Evolutionary conservation across 2,329 filamentous ascomycete species (phyloP).

Genomic region (Colletotrichum simmondsii): DNA sequence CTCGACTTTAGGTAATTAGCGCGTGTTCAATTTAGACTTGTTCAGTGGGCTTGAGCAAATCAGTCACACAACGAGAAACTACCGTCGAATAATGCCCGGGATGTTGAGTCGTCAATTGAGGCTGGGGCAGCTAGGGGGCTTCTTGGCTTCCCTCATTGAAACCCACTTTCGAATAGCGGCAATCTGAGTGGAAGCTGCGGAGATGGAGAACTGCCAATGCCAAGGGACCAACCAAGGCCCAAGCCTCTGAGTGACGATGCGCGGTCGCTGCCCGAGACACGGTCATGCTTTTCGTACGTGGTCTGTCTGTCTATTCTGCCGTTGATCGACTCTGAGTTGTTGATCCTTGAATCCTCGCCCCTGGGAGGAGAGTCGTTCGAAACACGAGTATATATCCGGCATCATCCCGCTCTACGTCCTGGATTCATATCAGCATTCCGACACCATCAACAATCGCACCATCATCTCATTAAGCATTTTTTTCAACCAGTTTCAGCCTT

Average conservation of each 20-base stretch:
- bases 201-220: conserved; percentile 17
- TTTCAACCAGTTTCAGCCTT: neutral
- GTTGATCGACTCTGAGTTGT: neutral
- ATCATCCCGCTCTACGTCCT: neutral
- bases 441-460: neutral
- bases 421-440: neutral
- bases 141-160: conserved; percentile 31
- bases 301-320: neutral
- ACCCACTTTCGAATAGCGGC: conserved; percentile 27
- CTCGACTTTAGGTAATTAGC: conserved; percentile 14
- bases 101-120: conserved; percentile 29
- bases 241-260: conserved; percentile 33
- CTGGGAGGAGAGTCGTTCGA: neutral
- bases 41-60: neutral
- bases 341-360: neutral
- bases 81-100: conserved; percentile 7
- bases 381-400: conserved; percentile 22
- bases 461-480: neutral
- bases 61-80: neutral
- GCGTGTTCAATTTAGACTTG: neutral
- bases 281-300: neutral
- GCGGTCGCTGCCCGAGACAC: conserved; percentile 22
- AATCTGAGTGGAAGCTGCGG: conserved; percentile 16
- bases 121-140: conserved; percentile 18
- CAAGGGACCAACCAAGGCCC: conserved; percentile 31